These are phyloP conservation scores for Ustilago lituana DNA, from an alignment of 1,284 basidiomycete species.

Conservation along the genomic window DNA sequence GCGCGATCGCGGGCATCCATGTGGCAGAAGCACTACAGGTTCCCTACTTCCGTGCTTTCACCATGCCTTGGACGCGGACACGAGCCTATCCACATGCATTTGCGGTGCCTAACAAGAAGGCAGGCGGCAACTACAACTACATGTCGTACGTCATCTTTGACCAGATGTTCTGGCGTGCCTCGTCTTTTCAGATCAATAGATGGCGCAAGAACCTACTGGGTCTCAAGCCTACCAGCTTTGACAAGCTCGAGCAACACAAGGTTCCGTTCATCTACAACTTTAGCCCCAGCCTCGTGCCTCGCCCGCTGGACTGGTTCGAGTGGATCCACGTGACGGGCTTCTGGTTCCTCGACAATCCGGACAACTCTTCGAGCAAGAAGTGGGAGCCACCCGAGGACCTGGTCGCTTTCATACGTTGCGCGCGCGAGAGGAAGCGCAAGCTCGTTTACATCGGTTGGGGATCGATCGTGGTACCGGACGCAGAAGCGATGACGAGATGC, in stretches of 20 bases:
- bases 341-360: conserved; percentile 73
- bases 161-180: conserved; percentile 95
- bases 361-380: conserved; percentile 78
- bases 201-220: conserved; percentile 85
- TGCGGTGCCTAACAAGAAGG: conserved; percentile 86
- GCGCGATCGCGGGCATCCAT: conserved; percentile 98
- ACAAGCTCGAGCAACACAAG: conserved; percentile 93
- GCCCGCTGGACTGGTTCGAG: conserved; percentile 88
- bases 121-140: conserved; percentile 96
- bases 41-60: conserved; percentile 90
- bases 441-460: conserved; percentile 98
- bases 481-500: conserved; percentile 86
- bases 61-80: conserved; percentile 80
- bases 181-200: conserved; percentile 87
- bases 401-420: conserved; percentile 81
- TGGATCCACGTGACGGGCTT: conserved; percentile 89
- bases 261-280: conserved; percentile 98
- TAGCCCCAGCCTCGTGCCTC: conserved; percentile 78
- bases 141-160: conserved; percentile 97
- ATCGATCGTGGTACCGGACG: conserved; percentile 96
- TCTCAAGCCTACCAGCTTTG: conserved; percentile 82
- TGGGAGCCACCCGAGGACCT: conserved; percentile 86
- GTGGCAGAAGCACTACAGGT: conserved; percentile 92
- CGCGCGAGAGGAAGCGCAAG: conserved; percentile 80
- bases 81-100: conserved; percentile 97